Base-by-base conservation (phyloP, 495 filamentous ascomycete species). In the Terfezia claveryi region DNA sequence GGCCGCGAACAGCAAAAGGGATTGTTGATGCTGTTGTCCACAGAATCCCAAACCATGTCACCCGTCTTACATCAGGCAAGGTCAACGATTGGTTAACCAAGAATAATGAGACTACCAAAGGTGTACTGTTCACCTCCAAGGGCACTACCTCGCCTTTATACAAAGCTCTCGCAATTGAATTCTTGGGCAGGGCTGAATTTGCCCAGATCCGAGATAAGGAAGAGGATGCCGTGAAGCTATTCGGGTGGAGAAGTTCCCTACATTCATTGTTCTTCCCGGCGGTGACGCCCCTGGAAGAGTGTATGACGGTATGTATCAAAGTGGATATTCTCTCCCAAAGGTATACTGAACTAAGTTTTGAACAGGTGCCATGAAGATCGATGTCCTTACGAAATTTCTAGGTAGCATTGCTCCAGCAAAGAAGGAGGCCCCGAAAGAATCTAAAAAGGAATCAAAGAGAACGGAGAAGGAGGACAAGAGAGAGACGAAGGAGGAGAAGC, bases 81-180 rank as follows among this genome's bases (percentile, higher is more conserved):
- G 64, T 94, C 50, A 80, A 87, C 56, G 73, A 73, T 17, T 95
- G 85, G 77, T 68, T 95, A 44, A 70, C 73, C 20, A 74, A 80
- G 59, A 77, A 80, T 49, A 82, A 85, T 56, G 78, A 83, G 41
- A 74, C 76, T 6, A 76, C 85, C 38, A 96, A 94, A 71, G 87
- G 85, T 5, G 79, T 99, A 46, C 72, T 96, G 11, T 96, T 99
- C 69, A 94, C 83, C 2, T 85, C 94, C 56, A 96, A 96, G 69
- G 89, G 88, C 1, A 82, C 81, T 12, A 88, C 83, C 0, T 84
- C 83, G 65, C 74, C 87, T 10, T 70, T 94, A 12, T 73, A 93
- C 55, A 85, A 82, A 68, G 80, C 85, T 36, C 64, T 96, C 23
- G 89, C 92, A 1, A 83, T 94, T 56, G 92, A 96, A 58, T 96